Base-by-base conservation (phyloP, 2,329 filamentous ascomycete genomes). In the Purpureocillium lavendulum region DNA sequence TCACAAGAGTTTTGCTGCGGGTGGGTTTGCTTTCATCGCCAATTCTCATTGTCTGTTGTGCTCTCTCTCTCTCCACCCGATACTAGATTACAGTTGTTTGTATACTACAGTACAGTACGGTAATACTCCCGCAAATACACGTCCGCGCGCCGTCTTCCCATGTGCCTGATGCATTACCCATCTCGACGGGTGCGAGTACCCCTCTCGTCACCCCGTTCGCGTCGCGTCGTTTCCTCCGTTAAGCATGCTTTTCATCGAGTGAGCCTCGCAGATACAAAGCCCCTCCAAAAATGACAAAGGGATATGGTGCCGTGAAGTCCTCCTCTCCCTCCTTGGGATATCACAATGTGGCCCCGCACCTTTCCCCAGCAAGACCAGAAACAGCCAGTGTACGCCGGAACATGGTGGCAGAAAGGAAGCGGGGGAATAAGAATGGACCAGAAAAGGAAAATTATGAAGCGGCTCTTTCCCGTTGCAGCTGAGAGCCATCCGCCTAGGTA, bases 21-120 rank as follows among this genome's bases (percentile, higher is more conserved):
- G 10, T 10, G 5, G 21, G 21, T 26, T 10, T 26, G 21, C 21
- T 5, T 10, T 26, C 10, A 10, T 6, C 21, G 21, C 21, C 21
- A 26, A 26, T 6, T 6, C 21, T 5, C 10, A 5, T 26, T 26
- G 21, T 26, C 10, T 10, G 21, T 26, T 26, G 21, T 26, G n/a
- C n/a, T n/a, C n/a, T n/a, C n/a, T n/a, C 10, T 26, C 21, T 10
- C 21, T 26, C 21, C 21, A 6, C 21, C 35, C 35, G 18, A n/a
- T 13, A n/a, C 33, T 40, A 40, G 18, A 40, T 40, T 40, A 40
- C 39, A 36, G 11, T 18, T 24, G 28, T 16, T 9, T 35, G 9
- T 7, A 21, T 33, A 18, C 30, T 39, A 39, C 28, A 18, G n/a
- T 39, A 38, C 40, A 38, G 32, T 40, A 18, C 39, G 29, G 18